Evolutionary conservation across 2,329 filamentous ascomycete species (phyloP).

Genomic region (Colletotrichum sp.): DNA sequence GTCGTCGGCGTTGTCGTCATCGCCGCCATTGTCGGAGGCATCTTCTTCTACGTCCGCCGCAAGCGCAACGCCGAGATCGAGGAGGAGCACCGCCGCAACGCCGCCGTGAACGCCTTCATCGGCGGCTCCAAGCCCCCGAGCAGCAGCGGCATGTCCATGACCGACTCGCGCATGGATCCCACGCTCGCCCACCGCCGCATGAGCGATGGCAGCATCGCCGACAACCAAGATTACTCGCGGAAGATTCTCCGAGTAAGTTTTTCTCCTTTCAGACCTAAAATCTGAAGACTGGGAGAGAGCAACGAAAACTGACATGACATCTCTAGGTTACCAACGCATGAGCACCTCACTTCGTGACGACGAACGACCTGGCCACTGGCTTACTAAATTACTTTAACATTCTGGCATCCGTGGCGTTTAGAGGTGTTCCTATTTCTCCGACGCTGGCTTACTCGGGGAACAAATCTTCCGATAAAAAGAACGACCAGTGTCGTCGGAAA

Average conservation of each 20-base stretch:
- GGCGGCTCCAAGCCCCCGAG: conserved; percentile 66
- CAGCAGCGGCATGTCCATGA: conserved; percentile 72
- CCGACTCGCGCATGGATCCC: conserved; percentile 86
- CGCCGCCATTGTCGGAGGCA: conserved; percentile 68
- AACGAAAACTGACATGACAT: background rate
- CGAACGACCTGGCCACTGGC: conserved; percentile 35
- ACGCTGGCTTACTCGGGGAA: conserved; percentile 15
- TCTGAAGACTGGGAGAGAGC: background rate
- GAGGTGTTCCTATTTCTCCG: conserved; percentile 13
- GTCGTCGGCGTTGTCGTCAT: conserved; percentile 82
- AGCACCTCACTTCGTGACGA: conserved; percentile 39
- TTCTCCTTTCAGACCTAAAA: background rate
- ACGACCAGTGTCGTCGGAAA: conserved; percentile 18
- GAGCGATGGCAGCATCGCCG: conserved; percentile 95
- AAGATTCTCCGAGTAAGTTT: conserved; percentile 89
- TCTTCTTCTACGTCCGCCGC: conserved; percentile 77
- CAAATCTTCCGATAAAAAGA: conserved; percentile 5
- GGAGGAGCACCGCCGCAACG: conserved; percentile 83
- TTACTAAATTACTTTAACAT: conserved; percentile 37
- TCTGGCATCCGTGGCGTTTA: conserved; percentile 49
- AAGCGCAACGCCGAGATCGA: conserved; percentile 79
- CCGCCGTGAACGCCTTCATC: conserved; percentile 79
- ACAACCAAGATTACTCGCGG: conserved; percentile 96
- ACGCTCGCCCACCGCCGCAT: conserved; percentile 83
- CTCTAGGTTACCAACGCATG: conserved; percentile 64